Evolutionary conservation across 768 basidiomycete genomes (phyloP), one percentile per base, ranked within the genome.

Genomic region (Amanita fuliginea): DNA sequence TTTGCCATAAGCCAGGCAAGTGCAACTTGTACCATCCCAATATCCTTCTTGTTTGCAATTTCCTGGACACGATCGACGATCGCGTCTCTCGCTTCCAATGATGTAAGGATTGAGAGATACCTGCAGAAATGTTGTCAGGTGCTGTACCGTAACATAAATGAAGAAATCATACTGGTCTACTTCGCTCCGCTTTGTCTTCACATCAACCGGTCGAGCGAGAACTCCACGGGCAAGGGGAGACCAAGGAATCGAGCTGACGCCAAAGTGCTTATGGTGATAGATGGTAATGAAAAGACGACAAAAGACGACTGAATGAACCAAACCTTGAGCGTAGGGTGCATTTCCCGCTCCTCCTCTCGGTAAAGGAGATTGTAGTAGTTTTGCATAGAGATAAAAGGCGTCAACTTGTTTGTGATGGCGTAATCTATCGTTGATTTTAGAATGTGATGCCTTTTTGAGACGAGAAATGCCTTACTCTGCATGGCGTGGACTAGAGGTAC

Each of bases 201-300:
- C 63, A 4, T 53, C 53, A 19, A 67, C 49, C 0, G 76, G 75
- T 18, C 76, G 70, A 19, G 74, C 69, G n/a, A 78, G 62, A 6
- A 74, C 54, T 1, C 80, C 80, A 5, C 75, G 65, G 1, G 71
- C 76, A 18, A 80, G 64, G 0, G 80, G 77, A 4, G 74, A 77
- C 77, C 78, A 82, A 2, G 78, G 77, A 46, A 80, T 79, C 24
- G 69, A 61, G 0, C 77, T 78, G 24, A 76, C 72, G 24, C 77
- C 76, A 47, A 75, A 74, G 47, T 69, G 61, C 72, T n/a, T 77
- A 46, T 9, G 40, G 14, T 21, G 3, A n/a, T 19, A 2, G 4
- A 2, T 22, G 2, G 28, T n/a, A 4, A 4, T 2, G 4, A 2
- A 22, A 26, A 26, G 4, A 2, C 3, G 3, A 22, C 22, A 4